These are phyloP conservation scores for Dovyalis caffra DNA, from an alignment of 345 rosid species.

Conservation along the genomic window DNA sequence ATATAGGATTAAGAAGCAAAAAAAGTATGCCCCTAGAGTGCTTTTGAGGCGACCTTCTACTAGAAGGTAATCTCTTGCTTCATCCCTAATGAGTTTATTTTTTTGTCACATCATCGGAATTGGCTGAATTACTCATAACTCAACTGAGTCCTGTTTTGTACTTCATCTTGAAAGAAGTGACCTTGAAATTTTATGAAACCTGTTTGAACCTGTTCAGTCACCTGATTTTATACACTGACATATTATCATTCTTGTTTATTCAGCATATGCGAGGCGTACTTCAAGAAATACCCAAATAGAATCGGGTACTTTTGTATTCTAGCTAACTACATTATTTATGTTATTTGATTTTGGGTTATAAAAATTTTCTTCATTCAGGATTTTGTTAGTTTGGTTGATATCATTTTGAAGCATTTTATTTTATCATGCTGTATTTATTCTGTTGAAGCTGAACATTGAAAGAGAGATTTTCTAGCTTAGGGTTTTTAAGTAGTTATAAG, in stretches of 20 bases:
- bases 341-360: background rate
- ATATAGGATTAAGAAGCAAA: conserved; percentile 82
- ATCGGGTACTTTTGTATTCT: conserved; percentile 54
- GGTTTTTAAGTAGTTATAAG: background rate
- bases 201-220: background rate
- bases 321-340: background rate
- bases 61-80: conserved; percentile 45
- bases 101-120: background rate
- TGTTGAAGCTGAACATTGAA: background rate
- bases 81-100: background rate
- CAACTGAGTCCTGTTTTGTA: background rate
- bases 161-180: background rate
- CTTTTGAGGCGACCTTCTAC: conserved; percentile 79
- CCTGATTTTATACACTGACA: conserved; percentile 5
- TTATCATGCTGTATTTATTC: background rate
- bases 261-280: conserved; percentile 97
- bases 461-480: background rate
- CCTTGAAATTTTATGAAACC: background rate
- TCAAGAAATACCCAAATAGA: conserved; percentile 74
- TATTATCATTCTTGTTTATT: conserved; percentile 13
- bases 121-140: background rate
- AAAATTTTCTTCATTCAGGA: background rate
- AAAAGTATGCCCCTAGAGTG: conserved; percentile 88
- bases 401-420: background rate
- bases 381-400: background rate